Evolutionary conservation across 164 flowering plant genomes (phyloP), one percentile per base, ranked within the genome.

Genomic region (Umbilicus rupestris): DNA sequence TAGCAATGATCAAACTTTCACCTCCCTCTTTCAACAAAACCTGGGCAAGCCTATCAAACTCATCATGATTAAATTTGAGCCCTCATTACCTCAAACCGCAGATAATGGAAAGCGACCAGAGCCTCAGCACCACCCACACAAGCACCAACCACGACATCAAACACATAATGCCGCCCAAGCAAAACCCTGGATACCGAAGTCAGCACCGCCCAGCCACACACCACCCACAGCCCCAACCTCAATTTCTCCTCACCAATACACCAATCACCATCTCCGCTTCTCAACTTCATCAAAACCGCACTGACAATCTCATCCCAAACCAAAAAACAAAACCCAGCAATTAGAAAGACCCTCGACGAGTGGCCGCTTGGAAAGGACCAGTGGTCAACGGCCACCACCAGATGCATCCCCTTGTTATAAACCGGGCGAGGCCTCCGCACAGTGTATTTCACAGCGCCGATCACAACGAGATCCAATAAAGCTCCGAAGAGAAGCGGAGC

Each of bases 281-380:
- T 52, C 64, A 71, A 52, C 17, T 67, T 46, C 24, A 64, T 39
- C 72, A 71, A 39, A 5, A 62, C 73, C n/a, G 63, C 73, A 4
- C 11, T 39, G 24, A 82, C 62, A 55, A 28, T 55, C 63, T 64
- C 63, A 17, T 26, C 72, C 16, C 64, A 66, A 4, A 73, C 73
- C 9, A 86, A 79, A 63, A 24, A 77, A 66, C 78, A 63, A 42
- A 82, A 73, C 3, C 80, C 64, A 15, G 97, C 88, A 24, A 89
- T 69, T 73, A 85, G 80, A 73, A 70, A 89, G 45, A 87, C 95
- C 57, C 97, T 77, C 28, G 97, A 86, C 28, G 91, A 76, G 67
- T 94, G 96, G 12, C 98, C 97, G 52, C 90, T 83, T 17, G 98
- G 98, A 73, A 89, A 92, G 24, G 92, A 92, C 88, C 84, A 92